phyloP scores from a whole-genome alignment of 768 basidiomycete genomes.

The Arthromyces matolae region DNA sequence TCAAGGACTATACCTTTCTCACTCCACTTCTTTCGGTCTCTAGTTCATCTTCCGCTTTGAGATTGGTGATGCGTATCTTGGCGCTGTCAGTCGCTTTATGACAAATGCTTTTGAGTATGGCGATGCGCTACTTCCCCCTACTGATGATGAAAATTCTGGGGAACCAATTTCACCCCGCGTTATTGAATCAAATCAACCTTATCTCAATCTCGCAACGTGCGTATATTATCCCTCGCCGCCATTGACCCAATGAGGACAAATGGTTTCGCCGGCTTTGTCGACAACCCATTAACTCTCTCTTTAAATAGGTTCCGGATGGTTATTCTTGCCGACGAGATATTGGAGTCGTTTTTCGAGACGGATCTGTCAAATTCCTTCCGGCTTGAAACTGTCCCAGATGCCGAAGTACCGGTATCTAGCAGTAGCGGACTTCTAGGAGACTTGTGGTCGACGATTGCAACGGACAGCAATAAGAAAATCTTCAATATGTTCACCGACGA shows the following conservation, averaged over 20 bases:
- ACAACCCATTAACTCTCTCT: no score
- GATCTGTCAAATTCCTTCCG: conserved; percentile 89
- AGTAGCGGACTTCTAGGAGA: conserved; percentile 76
- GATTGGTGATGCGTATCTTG: conserved; percentile 93
- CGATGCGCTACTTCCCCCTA: conserved; percentile 76
- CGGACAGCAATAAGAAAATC: conserved; percentile 89
- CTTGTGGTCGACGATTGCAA: conserved; percentile 85
- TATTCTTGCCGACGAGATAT: conserved; percentile 90
- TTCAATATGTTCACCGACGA: conserved; percentile 93
- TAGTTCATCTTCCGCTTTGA: conserved; percentile 99
- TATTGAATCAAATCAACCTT: conserved; percentile 78
- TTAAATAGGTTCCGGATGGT: conserved; percentile 99
- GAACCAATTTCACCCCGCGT: conserved; percentile 38
- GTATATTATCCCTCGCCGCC: conserved; percentile 15
- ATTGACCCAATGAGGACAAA: background rate
- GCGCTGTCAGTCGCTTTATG: conserved; percentile 95
- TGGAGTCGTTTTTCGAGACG: conserved; percentile 95
- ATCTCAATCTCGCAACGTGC: conserved; percentile 87
- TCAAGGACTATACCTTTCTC: no score
- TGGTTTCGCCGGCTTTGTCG: no score
- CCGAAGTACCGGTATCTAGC: conserved; percentile 56
- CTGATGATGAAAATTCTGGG: conserved; percentile 18
- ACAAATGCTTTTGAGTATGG: conserved; percentile 98
- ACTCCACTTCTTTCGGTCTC: background rate
- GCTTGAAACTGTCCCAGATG: conserved; percentile 65